A percentile compares a stretch with the other conserved stretches of the same genome.
phyloP scores from a whole-genome alignment of 805 yeast species.

The Spathaspora girioi region DNA sequence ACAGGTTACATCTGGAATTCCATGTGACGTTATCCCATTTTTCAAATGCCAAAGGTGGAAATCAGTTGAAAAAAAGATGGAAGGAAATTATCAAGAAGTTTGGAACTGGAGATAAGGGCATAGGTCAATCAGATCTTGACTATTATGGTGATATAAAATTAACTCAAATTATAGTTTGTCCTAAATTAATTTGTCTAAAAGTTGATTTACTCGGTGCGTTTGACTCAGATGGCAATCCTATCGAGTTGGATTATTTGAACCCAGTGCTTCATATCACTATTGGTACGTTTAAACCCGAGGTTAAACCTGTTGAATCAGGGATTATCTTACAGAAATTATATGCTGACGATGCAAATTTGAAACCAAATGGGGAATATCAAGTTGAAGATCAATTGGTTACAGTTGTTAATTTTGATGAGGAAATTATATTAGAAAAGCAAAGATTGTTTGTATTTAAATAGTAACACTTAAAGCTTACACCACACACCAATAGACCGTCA shows the following conservation, averaged over 20 bases:
- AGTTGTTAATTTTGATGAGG: slow-evolving; percentile 8
- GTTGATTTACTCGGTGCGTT: slow-evolving; percentile 23
- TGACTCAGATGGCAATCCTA: not conserved
- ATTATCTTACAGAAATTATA: slow-evolving; percentile 6
- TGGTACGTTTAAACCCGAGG: slow-evolving; percentile 48
- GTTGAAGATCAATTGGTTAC: not conserved
- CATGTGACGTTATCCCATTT: slow-evolving; percentile 68
- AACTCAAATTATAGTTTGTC: slow-evolving; percentile 45
- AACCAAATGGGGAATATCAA: slow-evolving; percentile 6
- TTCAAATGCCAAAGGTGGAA: slow-evolving; percentile 8
- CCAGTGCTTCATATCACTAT: slow-evolving; percentile 64
- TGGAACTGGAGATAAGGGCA: slow-evolving; percentile 9
- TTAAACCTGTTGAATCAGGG: slow-evolving; percentile 55
- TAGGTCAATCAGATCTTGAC: slow-evolving; percentile 8
- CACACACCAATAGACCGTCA: too few species aligned
- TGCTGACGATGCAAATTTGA: not conserved
- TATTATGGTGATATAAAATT: slow-evolving; percentile 39
- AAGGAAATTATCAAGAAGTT: slow-evolving; percentile 10
- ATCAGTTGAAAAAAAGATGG: slow-evolving; percentile 21
- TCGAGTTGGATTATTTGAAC: slow-evolving; percentile 10
- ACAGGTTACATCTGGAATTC: slow-evolving; percentile 49
- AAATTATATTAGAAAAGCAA: slow-evolving; percentile 8
- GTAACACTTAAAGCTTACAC: too few species aligned
- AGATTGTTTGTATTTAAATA: slow-evolving; percentile 9
- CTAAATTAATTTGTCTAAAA: slow-evolving; percentile 48